Evolutionary conservation across 2,329 filamentous ascomycete genomes (phyloP).

Genomic region (Penicillium decumbens): DNA sequence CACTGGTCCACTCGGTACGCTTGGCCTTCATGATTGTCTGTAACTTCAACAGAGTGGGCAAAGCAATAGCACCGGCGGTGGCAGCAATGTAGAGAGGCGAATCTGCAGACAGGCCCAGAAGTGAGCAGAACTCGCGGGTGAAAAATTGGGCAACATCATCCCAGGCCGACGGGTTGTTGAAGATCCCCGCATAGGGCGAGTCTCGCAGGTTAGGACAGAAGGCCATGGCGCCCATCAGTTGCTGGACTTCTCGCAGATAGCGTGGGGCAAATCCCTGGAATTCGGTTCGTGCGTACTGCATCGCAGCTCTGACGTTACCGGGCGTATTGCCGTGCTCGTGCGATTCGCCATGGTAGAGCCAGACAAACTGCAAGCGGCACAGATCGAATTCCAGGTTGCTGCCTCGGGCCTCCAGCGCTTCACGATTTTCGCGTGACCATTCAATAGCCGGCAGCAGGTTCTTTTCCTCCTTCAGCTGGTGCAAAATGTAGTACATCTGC

Average conservation of each 20-base stretch:
- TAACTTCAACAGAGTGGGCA: constrained; percentile 84
- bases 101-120: constrained; percentile 83
- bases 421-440: constrained; percentile 73
- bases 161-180: constrained; percentile 71
- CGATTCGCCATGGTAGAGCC: constrained; percentile 70
- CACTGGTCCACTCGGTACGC: constrained; percentile 89
- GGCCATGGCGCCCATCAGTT: constrained; percentile 74
- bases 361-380: constrained; percentile 81
- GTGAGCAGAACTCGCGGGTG: constrained; percentile 87
- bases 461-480: constrained; percentile 63
- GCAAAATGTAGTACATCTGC: constrained; percentile 85
- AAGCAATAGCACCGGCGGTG: constrained; percentile 85
- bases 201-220: constrained; percentile 68
- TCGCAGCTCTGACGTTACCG: constrained; percentile 49
- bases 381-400: constrained; percentile 96
- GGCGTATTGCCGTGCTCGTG: constrained; percentile 46
- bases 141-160: constrained; percentile 82
- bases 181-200: constrained; percentile 76
- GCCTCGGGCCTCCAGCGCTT: constrained; percentile 69
- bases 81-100: constrained; percentile 89
- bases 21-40: constrained; percentile 82
- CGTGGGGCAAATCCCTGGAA: constrained; percentile 70
- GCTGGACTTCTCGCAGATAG: constrained; percentile 73
- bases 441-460: constrained; percentile 79
- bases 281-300: constrained; percentile 69